Evolutionary conservation across 176 grass and related monocot genomes (phyloP).

Genomic region (Phoenix roebelenii): DNA sequence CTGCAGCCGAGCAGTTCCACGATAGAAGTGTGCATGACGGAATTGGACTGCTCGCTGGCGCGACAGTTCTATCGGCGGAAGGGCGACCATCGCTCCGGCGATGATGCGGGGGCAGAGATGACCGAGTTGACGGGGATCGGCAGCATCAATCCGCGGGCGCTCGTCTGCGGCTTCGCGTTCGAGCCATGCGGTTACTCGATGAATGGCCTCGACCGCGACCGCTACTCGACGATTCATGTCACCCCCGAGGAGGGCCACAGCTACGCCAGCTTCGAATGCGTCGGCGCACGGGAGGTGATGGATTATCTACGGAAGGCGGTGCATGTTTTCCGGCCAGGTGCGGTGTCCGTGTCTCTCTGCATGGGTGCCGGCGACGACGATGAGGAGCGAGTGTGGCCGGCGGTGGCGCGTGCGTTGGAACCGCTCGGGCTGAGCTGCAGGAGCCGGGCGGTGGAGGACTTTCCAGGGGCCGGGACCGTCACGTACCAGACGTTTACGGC

Average conservation of each 20-base stretch:
- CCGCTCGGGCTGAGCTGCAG: constrained; percentile 22
- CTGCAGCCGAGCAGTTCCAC: constrained; percentile 1
- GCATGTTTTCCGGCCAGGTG: constrained; percentile 18
- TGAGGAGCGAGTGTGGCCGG: not conserved
- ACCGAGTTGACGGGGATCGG: constrained; percentile 21
- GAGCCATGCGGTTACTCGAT: constrained; percentile 40
- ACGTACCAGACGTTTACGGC: constrained; percentile 33
- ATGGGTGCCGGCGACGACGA: not conserved
- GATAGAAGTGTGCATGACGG: constrained; percentile 35
- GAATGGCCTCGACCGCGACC: constrained; percentile 28
- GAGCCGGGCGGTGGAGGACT: constrained; percentile 13
- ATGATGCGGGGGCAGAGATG: constrained; percentile 23
- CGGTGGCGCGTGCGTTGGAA: constrained; percentile 18
- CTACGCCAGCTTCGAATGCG: constrained; percentile 42
- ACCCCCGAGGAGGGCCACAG: constrained; percentile 42
- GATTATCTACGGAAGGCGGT: not conserved
- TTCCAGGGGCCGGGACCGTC: constrained; percentile 23
- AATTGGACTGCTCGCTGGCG: constrained; percentile 18
- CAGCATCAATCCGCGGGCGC: constrained; percentile 11
- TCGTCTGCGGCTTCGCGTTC: constrained; percentile 34
- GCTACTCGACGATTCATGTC: constrained; percentile 44
- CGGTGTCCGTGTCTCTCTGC: constrained; percentile 22
- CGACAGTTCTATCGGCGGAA: constrained; percentile 15
- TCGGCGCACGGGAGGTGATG: not conserved
- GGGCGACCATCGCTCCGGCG: constrained; percentile 16